Percentiles rank a stretch among this genome's conserved stretches.
Evolutionary conservation across 768 basidiomycete species (phyloP).

Genomic region (Imleria badia): DNA sequence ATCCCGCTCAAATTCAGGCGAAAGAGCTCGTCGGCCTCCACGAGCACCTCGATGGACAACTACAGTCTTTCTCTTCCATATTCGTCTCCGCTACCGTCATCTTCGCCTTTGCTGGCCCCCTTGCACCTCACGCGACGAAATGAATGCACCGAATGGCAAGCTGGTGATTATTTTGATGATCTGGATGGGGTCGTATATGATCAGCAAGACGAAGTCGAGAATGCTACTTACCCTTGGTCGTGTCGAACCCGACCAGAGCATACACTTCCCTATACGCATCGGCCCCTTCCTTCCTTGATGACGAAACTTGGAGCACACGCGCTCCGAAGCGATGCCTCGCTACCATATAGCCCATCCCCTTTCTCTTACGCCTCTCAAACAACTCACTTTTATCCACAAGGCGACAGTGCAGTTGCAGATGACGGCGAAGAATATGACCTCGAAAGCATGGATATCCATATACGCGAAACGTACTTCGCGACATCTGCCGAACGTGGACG

Average conservation of each 20-base stretch:
- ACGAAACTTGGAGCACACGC: slow-evolving; percentile 12
- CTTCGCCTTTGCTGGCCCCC: slow-evolving; percentile 21
- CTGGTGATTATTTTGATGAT: slow-evolving; percentile 1
- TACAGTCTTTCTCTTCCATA: background rate
- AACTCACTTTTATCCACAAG: slow-evolving; percentile 4
- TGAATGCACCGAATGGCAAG: slow-evolving; percentile 4
- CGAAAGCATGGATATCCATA: slow-evolving; percentile 33
- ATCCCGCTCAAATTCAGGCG: slow-evolving; percentile 24
- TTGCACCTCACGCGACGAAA: slow-evolving; percentile 4
- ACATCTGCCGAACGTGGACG: slow-evolving; percentile 59
- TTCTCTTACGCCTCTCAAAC: background rate
- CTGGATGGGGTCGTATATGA: background rate
- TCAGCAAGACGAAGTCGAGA: background rate
- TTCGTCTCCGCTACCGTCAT: slow-evolving; percentile 21
- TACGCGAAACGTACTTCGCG: slow-evolving; percentile 52
- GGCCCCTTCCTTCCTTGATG: slow-evolving; percentile 20
- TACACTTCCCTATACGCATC: background rate
- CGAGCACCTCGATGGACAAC: slow-evolving; percentile 2
- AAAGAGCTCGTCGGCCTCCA: slow-evolving; percentile 23
- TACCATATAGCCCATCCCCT: background rate
- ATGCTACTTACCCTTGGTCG: slow-evolving; percentile 1
- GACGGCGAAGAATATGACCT: slow-evolving; percentile 31
- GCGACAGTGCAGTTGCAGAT: slow-evolving; percentile 19
- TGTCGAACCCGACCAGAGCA: background rate
- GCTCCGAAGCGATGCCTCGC: background rate